A percentile compares a stretch with the other conserved stretches of the same genome.
phyloP scores from a whole-genome alignment of 441 rosid genomes.

The Populus hybrid region DNA sequence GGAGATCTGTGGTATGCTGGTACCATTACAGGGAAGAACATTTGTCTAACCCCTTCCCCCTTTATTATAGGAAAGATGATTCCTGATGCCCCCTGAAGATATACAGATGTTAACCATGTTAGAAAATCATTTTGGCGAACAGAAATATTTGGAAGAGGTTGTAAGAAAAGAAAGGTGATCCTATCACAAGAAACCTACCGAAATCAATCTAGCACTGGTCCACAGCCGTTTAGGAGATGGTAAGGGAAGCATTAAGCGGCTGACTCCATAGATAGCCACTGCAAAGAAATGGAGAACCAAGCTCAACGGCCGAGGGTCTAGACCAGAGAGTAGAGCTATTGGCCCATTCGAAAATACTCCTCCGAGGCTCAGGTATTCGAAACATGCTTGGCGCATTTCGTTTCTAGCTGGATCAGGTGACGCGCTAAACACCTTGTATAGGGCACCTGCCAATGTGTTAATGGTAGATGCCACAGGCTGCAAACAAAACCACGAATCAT shows the following conservation, averaged over 20 bases:
- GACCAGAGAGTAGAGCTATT: constrained; percentile 14
- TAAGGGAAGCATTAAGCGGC: constrained; percentile 13
- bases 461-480: constrained; percentile 23
- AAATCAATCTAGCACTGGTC: constrained; percentile 12
- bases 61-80: constrained; percentile 17
- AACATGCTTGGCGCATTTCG: constrained; percentile 23
- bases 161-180: no score
- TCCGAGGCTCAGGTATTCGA: constrained; percentile 18
- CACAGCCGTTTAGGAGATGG: constrained; percentile 14
- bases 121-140: neutral
- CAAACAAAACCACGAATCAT: neutral
- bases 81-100: constrained; percentile 14
- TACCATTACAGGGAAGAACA: constrained; percentile 14
- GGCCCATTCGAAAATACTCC: constrained; percentile 9
- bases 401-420: constrained; percentile 16
- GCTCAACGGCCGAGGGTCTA: constrained; percentile 12
- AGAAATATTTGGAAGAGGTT: neutral
- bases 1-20: constrained; percentile 14
- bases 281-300: constrained; percentile 21
- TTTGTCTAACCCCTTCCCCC: constrained; percentile 17
- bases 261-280: constrained; percentile 17
- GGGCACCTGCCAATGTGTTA: constrained; percentile 17
- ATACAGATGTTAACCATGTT: neutral
- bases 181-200: neutral
- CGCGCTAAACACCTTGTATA: constrained; percentile 14